These are phyloP conservation scores for Eutypella sp. DNA, from an alignment of 2,329 filamentous ascomycete genomes.

Conservation along the genomic window DNA sequence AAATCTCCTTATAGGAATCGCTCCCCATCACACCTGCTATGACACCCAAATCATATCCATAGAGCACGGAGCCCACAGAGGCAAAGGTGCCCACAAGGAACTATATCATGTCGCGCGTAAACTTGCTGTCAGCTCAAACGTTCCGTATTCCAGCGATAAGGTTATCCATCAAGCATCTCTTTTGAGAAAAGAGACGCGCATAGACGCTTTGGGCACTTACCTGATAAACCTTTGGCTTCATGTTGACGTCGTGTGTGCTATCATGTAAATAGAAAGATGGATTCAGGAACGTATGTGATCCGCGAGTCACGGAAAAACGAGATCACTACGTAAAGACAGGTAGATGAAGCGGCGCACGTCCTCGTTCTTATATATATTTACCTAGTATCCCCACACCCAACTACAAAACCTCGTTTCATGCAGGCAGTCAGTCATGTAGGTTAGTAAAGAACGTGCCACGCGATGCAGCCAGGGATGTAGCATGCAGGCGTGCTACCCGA, in stretches of 20 bases:
- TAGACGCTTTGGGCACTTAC: constrained; percentile 9
- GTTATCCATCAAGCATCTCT: not conserved
- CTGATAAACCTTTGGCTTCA: constrained; percentile 27
- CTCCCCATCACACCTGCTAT: constrained; percentile 49
- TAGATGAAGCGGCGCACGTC: constrained; percentile 5
- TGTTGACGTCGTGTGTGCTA: constrained; percentile 7
- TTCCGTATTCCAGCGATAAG: not conserved
- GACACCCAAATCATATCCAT: constrained; percentile 51
- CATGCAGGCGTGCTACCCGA: too few relatives aligned
- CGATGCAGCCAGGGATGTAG: too few relatives aligned
- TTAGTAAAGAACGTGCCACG: too few relatives aligned
- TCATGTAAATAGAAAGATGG: not conserved
- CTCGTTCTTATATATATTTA: constrained; percentile 10
- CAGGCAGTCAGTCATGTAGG: too few relatives aligned
- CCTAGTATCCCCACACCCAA: too few relatives aligned
- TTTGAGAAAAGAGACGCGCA: not conserved
- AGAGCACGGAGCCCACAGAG: constrained; percentile 50
- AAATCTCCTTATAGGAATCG: constrained; percentile 35
- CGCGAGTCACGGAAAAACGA: not conserved
- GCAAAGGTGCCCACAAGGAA: constrained; percentile 51
- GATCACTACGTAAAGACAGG: constrained; percentile 3
- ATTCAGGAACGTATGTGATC: too few relatives aligned
- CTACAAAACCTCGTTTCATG: too few relatives aligned
- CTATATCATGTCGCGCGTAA: constrained; percentile 18
- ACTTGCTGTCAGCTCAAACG: not conserved